Conservation (phyloP, 2,329 filamentous ascomycete genomes). For the Ophiostoma perfectum region DNA sequence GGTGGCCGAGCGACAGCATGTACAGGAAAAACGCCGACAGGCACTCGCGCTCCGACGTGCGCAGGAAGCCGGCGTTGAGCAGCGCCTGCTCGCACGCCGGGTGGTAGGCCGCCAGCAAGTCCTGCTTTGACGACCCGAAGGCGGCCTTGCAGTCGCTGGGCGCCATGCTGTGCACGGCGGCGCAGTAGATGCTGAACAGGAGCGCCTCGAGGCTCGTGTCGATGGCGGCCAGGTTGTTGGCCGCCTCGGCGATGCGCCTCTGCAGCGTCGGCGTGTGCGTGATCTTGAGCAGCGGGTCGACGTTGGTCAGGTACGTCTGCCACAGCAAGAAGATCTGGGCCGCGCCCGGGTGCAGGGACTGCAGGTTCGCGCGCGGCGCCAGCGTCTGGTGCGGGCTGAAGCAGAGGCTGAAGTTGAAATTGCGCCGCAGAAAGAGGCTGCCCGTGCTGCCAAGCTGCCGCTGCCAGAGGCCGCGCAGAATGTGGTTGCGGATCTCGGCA, state of each 20-base stretch:
- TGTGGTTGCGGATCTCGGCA: conserved; percentile 28
- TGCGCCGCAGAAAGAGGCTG: conserved; percentile 33
- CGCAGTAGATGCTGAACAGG: conserved; percentile 50
- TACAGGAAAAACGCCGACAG: conserved; percentile 55
- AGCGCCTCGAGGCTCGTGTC: conserved; percentile 44
- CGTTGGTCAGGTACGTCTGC: conserved; percentile 54
- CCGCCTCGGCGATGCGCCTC: conserved; percentile 46
- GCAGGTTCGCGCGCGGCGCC: conserved; percentile 33
- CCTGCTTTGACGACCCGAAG: conserved; percentile 39
- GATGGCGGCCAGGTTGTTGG: conserved; percentile 37
- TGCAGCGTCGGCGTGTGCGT: conserved; percentile 53
- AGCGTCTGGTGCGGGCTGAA: conserved; percentile 42
- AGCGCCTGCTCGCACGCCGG: conserved; percentile 50
- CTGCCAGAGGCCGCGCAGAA: conserved; percentile 8
- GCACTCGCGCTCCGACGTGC: conserved; percentile 46
- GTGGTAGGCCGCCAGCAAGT: conserved; percentile 42
- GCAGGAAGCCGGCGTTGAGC: conserved; percentile 45
- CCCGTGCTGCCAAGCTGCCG: conserved; percentile 34
- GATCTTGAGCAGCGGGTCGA: conserved; percentile 55
- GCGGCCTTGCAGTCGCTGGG: conserved; percentile 40
- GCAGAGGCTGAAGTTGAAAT: conserved; percentile 30
- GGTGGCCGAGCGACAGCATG: conserved; percentile 43
- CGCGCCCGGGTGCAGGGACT: conserved; percentile 45
- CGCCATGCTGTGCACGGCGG: conserved; percentile 40
- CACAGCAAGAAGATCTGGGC: conserved; percentile 47